A percentile compares a stretch with the other conserved stretches of the same genome.
These are phyloP conservation scores for Suillus subalutaceus DNA, from an alignment of 768 basidiomycete genomes.

Conservation along the genomic window DNA sequence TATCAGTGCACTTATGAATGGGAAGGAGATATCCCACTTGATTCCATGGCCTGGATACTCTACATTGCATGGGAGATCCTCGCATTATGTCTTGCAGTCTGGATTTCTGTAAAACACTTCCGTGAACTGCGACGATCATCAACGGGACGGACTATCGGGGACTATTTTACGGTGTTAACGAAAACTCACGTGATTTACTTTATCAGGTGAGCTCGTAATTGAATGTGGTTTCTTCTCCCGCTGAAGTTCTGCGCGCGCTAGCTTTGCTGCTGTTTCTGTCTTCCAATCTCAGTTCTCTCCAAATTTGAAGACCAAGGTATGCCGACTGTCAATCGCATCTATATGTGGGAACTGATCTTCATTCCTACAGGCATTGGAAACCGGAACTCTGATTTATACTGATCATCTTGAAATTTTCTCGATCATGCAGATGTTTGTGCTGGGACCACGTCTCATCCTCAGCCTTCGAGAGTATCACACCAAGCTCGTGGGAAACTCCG, in stretches of 20 bases:
- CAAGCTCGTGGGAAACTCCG: not conserved
- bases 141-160: not conserved
- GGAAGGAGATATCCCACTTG: not conserved
- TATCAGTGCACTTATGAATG: not conserved
- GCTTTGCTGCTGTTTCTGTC: not conserved
- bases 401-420: not conserved
- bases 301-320: not conserved
- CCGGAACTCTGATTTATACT: not conserved
- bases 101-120: conserved; percentile 2
- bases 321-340: not conserved
- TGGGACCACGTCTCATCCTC: conserved; percentile 1
- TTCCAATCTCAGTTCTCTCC: not conserved
- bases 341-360: not conserved
- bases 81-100: not conserved
- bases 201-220: not conserved
- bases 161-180: not conserved
- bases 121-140: not conserved
- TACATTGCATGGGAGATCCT: not conserved
- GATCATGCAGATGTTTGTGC: not conserved
- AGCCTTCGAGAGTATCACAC: not conserved
- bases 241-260: not conserved
- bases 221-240: not conserved
- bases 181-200: not conserved
- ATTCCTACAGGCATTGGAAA: not conserved
- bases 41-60: not conserved